Percentiles rank a stretch among this genome's conserved stretches.
phyloP scores from a whole-genome alignment of 257 asterid species.

The Solanum appendiculatum region DNA sequence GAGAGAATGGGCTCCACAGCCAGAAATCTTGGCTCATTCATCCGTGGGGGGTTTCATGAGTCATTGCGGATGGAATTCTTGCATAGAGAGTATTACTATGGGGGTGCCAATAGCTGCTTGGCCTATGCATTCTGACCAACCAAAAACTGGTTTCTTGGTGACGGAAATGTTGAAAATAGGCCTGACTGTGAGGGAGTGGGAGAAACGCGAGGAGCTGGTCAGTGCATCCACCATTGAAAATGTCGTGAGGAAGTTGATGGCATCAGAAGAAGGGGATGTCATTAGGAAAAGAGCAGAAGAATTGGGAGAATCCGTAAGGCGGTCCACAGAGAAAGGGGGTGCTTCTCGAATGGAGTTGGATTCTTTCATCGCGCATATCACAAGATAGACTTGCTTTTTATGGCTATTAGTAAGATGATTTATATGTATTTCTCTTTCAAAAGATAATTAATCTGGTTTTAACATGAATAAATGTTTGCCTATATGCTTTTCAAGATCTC shows the following conservation, averaged over 20 bases:
- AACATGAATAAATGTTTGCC: neutral
- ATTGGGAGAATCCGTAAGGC: slow-evolving; percentile 13
- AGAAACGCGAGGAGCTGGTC: neutral
- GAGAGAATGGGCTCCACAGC: neutral
- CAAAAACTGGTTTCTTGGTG: neutral
- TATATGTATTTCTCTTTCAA: neutral
- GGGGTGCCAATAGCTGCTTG: neutral
- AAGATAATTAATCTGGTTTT: neutral
- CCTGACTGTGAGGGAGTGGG: neutral
- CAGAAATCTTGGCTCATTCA: neutral
- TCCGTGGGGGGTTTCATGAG: neutral
- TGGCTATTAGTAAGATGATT: neutral
- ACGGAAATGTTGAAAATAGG: neutral
- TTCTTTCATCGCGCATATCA: slow-evolving; percentile 28
- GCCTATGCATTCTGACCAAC: neutral
- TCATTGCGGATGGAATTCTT: neutral
- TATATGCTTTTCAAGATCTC: neutral
- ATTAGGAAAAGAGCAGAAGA: slow-evolving; percentile 30
- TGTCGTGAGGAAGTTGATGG: slow-evolving; percentile 12
- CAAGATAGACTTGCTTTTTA: slow-evolving; percentile 4
- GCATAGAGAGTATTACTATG: neutral
- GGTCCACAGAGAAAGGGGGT: slow-evolving; percentile 21
- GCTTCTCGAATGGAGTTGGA: slow-evolving; percentile 13
- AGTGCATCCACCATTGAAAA: neutral
- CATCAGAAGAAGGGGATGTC: slow-evolving; percentile 30